A percentile compares a stretch with the other conserved stretches of the same genome.
phyloP scores from a whole-genome alignment of 1,139 yeast genomes.

The Saccharomycopsis phalli region DNA sequence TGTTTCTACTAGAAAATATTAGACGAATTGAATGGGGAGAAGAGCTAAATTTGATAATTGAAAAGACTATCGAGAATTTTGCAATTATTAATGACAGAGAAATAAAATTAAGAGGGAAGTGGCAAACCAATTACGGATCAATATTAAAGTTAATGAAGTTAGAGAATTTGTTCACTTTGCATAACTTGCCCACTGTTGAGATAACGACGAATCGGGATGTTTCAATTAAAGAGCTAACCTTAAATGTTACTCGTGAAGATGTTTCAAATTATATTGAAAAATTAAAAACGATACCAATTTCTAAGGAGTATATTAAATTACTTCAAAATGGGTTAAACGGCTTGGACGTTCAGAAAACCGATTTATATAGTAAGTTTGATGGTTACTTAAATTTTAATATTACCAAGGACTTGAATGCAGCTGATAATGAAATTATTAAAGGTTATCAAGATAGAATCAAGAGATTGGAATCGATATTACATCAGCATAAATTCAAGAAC shows the following conservation, averaged over 20 bases:
- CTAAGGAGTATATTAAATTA: conserved; percentile 26
- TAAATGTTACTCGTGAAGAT: conserved; percentile 26
- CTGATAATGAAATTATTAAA: conserved; percentile 32
- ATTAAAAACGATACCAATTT: conserved; percentile 26
- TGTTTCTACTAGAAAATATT: conserved; percentile 58
- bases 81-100: conserved; percentile 55
- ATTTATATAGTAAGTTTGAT: conserved; percentile 14
- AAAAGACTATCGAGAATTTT: conserved; percentile 49
- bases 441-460: conserved; percentile 53
- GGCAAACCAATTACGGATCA: conserved; percentile 55
- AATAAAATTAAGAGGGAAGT: conserved; percentile 43
- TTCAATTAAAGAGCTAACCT: conserved; percentile 22
- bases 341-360: conserved; percentile 11
- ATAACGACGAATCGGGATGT: conserved; percentile 30
- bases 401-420: conserved; percentile 26
- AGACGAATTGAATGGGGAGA: conserved; percentile 64
- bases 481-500: conserved; percentile 54
- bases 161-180: conserved; percentile 23
- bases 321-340: conserved; percentile 11
- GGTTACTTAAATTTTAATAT: conserved; percentile 11
- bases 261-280: conserved; percentile 29
- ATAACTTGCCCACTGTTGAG: conserved; percentile 35
- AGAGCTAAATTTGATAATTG: conserved; percentile 41
- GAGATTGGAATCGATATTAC: conserved; percentile 56
- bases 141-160: conserved; percentile 33